A percentile compares a stretch with the other conserved stretches of the same genome.
Evolutionary conservation across 192 early-diverging fungal species (phyloP).

Genomic region (Thoreauomyces humboldtii): DNA sequence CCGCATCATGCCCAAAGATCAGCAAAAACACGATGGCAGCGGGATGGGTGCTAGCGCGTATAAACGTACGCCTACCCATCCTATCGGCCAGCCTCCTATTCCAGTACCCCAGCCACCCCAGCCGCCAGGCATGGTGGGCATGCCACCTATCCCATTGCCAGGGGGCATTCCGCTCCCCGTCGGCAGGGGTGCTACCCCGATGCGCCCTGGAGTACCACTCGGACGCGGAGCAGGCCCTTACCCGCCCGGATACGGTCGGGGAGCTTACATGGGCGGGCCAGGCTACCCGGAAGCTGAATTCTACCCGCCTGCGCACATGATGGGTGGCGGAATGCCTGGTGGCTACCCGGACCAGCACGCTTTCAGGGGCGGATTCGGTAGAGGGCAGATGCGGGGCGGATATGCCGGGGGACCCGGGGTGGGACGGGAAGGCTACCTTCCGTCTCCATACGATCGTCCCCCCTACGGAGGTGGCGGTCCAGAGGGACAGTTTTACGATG

Average conservation of each 20-base stretch:
- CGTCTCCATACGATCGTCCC: conserved; percentile 13
- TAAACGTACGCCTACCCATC: not conserved
- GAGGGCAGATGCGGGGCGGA: conserved; percentile 13
- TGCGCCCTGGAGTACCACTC: not conserved
- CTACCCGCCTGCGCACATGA: conserved; percentile 23
- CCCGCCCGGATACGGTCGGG: not conserved
- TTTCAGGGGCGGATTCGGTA: conserved; percentile 5
- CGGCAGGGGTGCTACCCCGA: conserved; percentile 1
- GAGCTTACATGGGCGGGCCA: conserved; percentile 8
- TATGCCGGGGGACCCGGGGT: not conserved
- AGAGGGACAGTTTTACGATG: conserved; percentile 15
- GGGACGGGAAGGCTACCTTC: not conserved
- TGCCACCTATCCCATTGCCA: conserved; percentile 8
- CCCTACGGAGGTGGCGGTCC: conserved; percentile 24
- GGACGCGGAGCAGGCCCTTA: not conserved
- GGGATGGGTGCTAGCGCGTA: conserved; percentile 7
- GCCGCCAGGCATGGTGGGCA: not conserved
- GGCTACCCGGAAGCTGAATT: conserved; percentile 21
- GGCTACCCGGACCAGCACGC: not conserved
- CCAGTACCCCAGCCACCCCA: not conserved
- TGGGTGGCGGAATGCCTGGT: conserved; percentile 19
- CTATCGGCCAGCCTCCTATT: not conserved
- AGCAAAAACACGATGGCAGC: too few relatives aligned
- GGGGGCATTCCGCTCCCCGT: not conserved
- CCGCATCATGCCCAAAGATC: conserved; percentile 32